Evolutionary conservation across 441 rosid species (phyloP), one percentile per base, ranked within the genome.

Genomic region (Biscutella laevigata): DNA sequence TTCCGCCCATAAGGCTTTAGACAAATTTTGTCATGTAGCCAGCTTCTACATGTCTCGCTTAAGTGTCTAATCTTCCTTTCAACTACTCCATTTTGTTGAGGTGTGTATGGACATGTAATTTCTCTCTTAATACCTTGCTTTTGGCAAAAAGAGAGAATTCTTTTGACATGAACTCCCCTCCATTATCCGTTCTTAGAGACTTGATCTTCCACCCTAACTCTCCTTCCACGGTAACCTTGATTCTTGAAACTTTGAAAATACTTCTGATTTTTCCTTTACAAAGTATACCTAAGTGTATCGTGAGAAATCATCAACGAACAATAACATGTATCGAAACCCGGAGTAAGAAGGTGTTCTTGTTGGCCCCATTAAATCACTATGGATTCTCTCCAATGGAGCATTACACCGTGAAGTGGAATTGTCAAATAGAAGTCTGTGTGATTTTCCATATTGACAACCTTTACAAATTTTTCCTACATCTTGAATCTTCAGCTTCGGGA

Each of bases 241-340:
- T 11, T 59, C 60, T 11, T 40, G 11, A 17, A 66, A 58, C 13
- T 4, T 46, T 1, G 29, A 43, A 3, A 67, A 28, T 9, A 53
- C 62, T 13, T 60, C 27, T 5, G 15, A 36, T 9, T 45, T 66
- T 26, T 45, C 27, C 37, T 59, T 53, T 29, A 53, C 52, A 4
- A 53, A 60, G 45, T 59, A 66, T 21, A 66, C 55, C 57, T 39
- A 60, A 0, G 53, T 47, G 46, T 61, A 61, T 16, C 58, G 11
- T 9, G 53, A 17, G 9, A 29, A 67, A 4, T 60, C 67, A 53
- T 50, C 44, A 1, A 50, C 15, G 2, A 50, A 45, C 0, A 32
- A 4, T 4, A 59, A 2, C 38, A 56, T 40, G 10, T 48, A 38
- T 0, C 8, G 25, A 2, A 19, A 59, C 14, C 32, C 25, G 0